phyloP scores from a whole-genome alignment of 1,139 yeast species.

The Suhomyces bribrorum region DNA sequence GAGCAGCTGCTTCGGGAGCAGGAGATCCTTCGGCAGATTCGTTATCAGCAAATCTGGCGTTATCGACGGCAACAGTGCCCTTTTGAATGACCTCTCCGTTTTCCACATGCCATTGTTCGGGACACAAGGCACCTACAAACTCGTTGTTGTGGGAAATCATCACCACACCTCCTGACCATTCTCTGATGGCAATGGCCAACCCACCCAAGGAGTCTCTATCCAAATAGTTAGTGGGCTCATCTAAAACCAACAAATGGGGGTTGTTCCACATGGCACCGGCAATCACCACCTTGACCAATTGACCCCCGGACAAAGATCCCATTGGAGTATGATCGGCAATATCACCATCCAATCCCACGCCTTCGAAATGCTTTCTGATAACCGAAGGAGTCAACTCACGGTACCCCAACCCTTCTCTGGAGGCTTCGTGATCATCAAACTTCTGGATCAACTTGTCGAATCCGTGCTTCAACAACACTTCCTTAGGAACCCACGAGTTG shows the following conservation, averaged over 20 bases:
- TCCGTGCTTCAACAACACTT: slow-evolving; percentile 74
- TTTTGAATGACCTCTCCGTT: slow-evolving; percentile 86
- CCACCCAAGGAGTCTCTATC: slow-evolving; percentile 98
- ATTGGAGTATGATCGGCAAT: slow-evolving; percentile 97
- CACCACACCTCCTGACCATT: slow-evolving; percentile 97
- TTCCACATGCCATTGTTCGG: slow-evolving; percentile 97
- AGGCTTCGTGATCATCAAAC: slow-evolving; percentile 97
- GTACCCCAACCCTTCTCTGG: slow-evolving; percentile 97
- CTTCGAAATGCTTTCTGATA: slow-evolving; percentile 94
- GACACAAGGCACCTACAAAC: slow-evolving; percentile 95
- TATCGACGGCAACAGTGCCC: slow-evolving; percentile 75
- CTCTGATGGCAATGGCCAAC: slow-evolving; percentile 93
- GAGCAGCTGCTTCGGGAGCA: slow-evolving; percentile 42
- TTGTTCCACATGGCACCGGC: slow-evolving; percentile 99
- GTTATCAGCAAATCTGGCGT: slow-evolving; percentile 79
- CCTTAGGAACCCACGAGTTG: slow-evolving; percentile 92
- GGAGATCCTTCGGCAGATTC: slow-evolving; percentile 41
- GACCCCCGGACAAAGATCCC: slow-evolving; percentile 97
- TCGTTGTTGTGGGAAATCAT: slow-evolving; percentile 98
- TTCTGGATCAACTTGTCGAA: slow-evolving; percentile 86
- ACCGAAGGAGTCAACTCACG: slow-evolving; percentile 90
- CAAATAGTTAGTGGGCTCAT: slow-evolving; percentile 97
- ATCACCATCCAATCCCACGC: slow-evolving; percentile 95
- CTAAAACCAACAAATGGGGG: slow-evolving; percentile 95
- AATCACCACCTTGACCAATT: slow-evolving; percentile 94